phyloP scores from a whole-genome alignment of 1,284 basidiomycete species.

The Rhizoctonia solani region DNA sequence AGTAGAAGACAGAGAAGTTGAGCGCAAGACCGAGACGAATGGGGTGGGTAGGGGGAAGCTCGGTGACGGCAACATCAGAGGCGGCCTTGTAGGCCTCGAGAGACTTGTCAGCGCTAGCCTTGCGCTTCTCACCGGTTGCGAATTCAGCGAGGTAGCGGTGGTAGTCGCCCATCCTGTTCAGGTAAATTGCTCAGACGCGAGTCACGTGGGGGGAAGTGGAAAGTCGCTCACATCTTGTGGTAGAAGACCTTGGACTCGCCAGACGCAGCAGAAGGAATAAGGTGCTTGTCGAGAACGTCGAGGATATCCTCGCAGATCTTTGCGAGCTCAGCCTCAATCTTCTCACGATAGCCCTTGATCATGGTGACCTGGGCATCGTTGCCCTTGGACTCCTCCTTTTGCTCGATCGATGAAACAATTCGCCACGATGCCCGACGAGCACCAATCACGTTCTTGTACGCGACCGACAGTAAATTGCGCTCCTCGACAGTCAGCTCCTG shows the following conservation, averaged over 20 bases:
- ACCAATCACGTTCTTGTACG: constrained; percentile 99
- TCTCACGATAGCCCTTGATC: constrained; percentile 99
- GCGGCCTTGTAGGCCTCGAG: constrained; percentile 99
- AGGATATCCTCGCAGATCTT: constrained; percentile 99
- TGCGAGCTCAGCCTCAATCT: constrained; percentile 97
- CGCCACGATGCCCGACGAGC: constrained; percentile 99
- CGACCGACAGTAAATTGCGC: constrained; percentile 97
- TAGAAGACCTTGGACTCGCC: constrained; percentile 99
- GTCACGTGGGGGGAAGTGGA: constrained; percentile 28
- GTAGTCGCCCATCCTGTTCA: constrained; percentile 97
- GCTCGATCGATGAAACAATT: constrained; percentile 99
- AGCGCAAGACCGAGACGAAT: constrained; percentile 98
- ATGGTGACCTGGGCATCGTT: constrained; percentile 96
- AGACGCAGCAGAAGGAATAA: constrained; percentile 96
- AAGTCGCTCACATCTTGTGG: constrained; percentile 99
- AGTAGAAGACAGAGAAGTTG: constrained; percentile 99
- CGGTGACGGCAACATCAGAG: constrained; percentile 96
- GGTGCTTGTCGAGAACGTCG: constrained; percentile 97
- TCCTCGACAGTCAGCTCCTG: constrained; percentile 99
- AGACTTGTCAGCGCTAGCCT: constrained; percentile 98
- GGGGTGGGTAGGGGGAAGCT: constrained; percentile 98
- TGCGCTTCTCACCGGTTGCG: constrained; percentile 98
- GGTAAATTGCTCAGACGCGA: constrained; percentile 17
- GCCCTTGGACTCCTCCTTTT: constrained; percentile 99
- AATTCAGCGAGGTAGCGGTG: constrained; percentile 99